Evolutionary conservation across 768 basidiomycete species (phyloP).

Genomic region (Inosperma sp.): DNA sequence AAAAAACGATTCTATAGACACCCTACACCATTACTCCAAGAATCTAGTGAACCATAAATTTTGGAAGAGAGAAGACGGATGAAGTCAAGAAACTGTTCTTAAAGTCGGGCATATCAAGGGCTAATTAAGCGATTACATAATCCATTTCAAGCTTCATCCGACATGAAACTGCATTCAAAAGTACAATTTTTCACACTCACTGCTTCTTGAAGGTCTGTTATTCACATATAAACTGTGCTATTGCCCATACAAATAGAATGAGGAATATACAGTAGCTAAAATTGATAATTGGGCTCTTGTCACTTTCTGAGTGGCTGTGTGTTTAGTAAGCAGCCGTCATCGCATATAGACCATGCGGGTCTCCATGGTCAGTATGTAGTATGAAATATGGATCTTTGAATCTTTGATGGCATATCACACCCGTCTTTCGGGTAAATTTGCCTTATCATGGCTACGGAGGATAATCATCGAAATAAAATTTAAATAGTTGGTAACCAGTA

Average conservation of each 20-base stretch:
- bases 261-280: neutral
- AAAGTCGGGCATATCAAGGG: neutral
- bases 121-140: conserved; percentile 1
- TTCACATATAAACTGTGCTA: too few species aligned
- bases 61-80: neutral
- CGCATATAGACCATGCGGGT: too few species aligned
- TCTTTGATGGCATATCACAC: too few species aligned
- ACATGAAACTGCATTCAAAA: neutral
- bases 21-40: neutral
- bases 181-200: neutral
- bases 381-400: too few species aligned
- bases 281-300: neutral
- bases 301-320: neutral
- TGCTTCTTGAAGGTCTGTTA: too few species aligned
- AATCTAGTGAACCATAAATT: neutral
- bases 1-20: neutral
- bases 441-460: too few species aligned
- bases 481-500: too few species aligned
- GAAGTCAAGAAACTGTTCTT: neutral
- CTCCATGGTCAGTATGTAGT: too few species aligned
- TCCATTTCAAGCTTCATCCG: too few species aligned
- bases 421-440: too few species aligned
- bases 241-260: neutral
- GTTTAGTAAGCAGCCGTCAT: neutral
- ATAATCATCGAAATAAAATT: too few species aligned